These are phyloP conservation scores for Diplotaxis tenuifolia DNA, from an alignment of 345 rosid genomes.

Conservation along the genomic window DNA sequence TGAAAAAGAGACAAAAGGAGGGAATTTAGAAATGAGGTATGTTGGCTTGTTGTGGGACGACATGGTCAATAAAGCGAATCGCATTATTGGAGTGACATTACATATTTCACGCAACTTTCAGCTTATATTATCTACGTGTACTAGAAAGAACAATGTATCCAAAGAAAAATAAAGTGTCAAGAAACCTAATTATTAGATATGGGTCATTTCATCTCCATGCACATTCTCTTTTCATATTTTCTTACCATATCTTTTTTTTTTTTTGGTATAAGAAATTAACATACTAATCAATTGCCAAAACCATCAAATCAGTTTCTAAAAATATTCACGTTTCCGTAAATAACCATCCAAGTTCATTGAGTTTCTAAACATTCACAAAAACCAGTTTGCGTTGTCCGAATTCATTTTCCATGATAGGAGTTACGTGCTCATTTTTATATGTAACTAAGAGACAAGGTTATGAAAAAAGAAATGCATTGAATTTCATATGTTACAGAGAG, in stretches of 20 bases:
- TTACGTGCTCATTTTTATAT: neutral
- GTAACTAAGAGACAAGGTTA: neutral
- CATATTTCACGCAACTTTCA: constrained; percentile 15
- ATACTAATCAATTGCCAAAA: constrained; percentile 37
- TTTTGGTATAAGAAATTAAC: constrained; percentile 1
- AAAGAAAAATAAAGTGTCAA: constrained; percentile 8
- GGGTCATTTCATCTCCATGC: constrained; percentile 42
- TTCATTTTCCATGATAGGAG: neutral
- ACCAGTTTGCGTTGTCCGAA: neutral
- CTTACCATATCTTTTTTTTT: neutral
- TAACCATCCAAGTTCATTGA: neutral
- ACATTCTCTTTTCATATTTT: constrained; percentile 43
- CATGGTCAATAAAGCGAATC: constrained; percentile 53
- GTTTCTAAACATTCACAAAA: constrained; percentile 4
- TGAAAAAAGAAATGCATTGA: constrained; percentile 7
- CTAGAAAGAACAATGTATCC: constrained; percentile 37
- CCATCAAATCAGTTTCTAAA: constrained; percentile 25
- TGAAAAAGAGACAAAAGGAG: constrained; percentile 40
- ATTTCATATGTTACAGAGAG: constrained; percentile 35
- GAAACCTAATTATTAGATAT: constrained; percentile 36
- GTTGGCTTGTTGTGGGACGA: constrained; percentile 35
- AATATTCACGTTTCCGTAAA: constrained; percentile 24
- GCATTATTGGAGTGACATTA: constrained; percentile 39
- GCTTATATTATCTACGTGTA: constrained; percentile 30
- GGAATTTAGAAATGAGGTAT: constrained; percentile 27